Evolutionary conservation across 352 stramenopile genomes (phyloP).

Genomic region (Phytopythium sindhum): DNA sequence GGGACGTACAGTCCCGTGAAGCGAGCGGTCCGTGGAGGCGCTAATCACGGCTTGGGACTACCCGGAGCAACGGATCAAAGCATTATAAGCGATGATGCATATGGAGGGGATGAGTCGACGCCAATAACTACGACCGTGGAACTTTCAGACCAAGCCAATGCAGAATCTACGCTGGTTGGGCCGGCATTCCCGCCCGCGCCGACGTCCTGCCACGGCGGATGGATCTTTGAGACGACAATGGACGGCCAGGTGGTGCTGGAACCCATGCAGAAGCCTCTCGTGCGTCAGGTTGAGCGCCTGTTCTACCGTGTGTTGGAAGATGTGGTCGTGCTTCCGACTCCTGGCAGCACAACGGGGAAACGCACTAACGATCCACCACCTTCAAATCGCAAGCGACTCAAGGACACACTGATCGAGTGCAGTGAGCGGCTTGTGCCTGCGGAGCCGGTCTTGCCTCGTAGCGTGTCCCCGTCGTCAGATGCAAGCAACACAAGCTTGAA

Average conservation of each 20-base stretch:
- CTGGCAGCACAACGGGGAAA: conserved; percentile 15
- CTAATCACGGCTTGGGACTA: background rate
- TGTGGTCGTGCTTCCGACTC: conserved; percentile 61
- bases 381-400: conserved; percentile 43
- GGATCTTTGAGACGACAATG: conserved; percentile 87
- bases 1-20: conserved; percentile 7
- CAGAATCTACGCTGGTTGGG: conserved; percentile 7
- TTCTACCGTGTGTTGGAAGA: conserved; percentile 79
- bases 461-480: background rate
- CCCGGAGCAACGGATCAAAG: background rate
- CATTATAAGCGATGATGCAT: background rate
- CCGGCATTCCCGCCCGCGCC: conserved; percentile 14
- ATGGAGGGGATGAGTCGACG: background rate
- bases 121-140: background rate
- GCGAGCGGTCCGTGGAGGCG: background rate
- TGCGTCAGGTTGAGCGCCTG: conserved; percentile 66
- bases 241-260: conserved; percentile 77
- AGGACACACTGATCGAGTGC: conserved; percentile 74
- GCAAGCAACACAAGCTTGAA: background rate
- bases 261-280: conserved; percentile 51
- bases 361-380: conserved; percentile 7
- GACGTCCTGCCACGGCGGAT: conserved; percentile 60
- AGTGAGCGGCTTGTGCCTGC: conserved; percentile 66
- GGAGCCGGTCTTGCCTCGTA: background rate
- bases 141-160: conserved; percentile 1